Evolutionary conservation across 2,329 filamentous ascomycete genomes (phyloP), one percentile per base, ranked within the genome.

Genomic region (Talaromyces sp.): DNA sequence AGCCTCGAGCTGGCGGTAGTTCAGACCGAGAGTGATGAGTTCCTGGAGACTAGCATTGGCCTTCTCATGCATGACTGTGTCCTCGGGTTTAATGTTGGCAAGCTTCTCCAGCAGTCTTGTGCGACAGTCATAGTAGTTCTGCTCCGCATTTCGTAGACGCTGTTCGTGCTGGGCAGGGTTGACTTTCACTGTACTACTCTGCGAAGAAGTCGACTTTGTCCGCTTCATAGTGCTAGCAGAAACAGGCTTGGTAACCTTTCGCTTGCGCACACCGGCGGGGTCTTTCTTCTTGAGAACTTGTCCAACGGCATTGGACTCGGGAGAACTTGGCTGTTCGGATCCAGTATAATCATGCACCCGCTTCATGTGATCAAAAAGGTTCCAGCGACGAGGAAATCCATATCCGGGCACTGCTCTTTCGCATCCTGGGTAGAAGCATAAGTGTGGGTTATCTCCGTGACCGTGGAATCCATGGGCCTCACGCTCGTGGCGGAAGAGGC

Each of bases 401-500:
- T 93, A 92, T 70, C 92, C 92, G 25, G 85, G 81, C 37, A 89
- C 82, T 63, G 91, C 87, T 67, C 93, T 89, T 72, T 97, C 92
- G 72, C 93, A 98, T 65, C 91, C 92, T 31, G 89, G 83, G 76
- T 93, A 95, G 64, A 88, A 86, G 84, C 93, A 98, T 58, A 95
- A 85, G 75, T 93, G 93, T 14, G 93, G 93, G 78, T 96, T 93
- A 71, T 93, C 90, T 66, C 93, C 93, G 70, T 97, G 93, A 67
- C 93, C 93, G 74, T 97, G 93, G 84, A 97, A 90, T 69, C 92
- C 93, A 75, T 98, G 93, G 58, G 93, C 93, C 80, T 98, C 93
- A 65, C 93, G 89, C 81, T 97, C 93, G 73, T 98, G 93, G 65
- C 93, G 91, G 65, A 97, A 89, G 28, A 96, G 85, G 77, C 93